These are phyloP conservation scores for Talaromyces sp. DNA, from an alignment of 2,329 filamentous ascomycete genomes.

Conservation along the genomic window DNA sequence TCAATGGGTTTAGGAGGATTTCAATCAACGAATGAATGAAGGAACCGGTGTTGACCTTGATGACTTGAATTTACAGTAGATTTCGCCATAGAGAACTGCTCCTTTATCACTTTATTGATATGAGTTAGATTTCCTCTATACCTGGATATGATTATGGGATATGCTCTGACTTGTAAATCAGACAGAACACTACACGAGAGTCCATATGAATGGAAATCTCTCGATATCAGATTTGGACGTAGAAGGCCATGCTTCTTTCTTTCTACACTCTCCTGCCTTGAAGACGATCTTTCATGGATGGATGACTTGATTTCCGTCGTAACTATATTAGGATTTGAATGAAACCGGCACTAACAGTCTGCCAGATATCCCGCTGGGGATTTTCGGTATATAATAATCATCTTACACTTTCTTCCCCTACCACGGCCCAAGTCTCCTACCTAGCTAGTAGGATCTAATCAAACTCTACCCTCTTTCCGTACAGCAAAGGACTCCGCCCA, in stretches of 20 bases:
- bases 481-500: slow-evolving; percentile 27
- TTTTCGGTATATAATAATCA: background rate
- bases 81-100: too few species aligned
- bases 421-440: background rate
- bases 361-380: background rate
- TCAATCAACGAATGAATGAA: background rate
- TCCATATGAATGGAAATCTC: too few species aligned
- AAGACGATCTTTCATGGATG: background rate
- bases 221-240: too few species aligned
- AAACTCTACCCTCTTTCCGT: slow-evolving; percentile 20
- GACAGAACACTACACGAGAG: too few species aligned
- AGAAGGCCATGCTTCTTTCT: too few species aligned
- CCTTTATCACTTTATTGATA: too few species aligned
- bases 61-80: background rate
- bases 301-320: background rate
- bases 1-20: background rate
- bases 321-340: background rate
- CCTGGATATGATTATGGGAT: too few species aligned
- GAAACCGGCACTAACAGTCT: background rate
- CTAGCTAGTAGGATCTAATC: background rate
- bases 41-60: background rate
- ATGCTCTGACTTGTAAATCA: too few species aligned
- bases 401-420: background rate
- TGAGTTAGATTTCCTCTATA: too few species aligned
- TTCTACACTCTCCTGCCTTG: background rate